phyloP scores from a whole-genome alignment of 2,329 filamentous ascomycete genomes.

The Nemania bipapillata region DNA sequence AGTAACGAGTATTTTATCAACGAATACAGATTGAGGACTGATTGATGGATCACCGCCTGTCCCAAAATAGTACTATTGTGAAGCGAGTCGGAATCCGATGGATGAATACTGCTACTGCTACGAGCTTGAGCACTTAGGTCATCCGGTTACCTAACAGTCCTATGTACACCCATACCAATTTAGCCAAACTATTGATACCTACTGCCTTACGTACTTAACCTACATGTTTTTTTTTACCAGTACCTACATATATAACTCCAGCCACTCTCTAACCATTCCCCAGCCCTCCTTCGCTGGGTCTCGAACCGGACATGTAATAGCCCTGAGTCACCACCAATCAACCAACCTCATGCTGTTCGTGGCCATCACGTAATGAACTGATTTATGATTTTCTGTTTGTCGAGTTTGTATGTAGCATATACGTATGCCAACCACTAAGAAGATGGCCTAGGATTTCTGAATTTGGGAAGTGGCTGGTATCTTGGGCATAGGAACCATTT shows the following conservation, averaged over 20 bases:
- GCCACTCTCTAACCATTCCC: constrained; percentile 12
- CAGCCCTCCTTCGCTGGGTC: not conserved
- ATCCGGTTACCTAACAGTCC: too few relatives aligned
- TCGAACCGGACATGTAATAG: constrained; percentile 7
- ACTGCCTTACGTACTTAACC: not conserved
- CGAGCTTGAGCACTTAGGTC: too few relatives aligned
- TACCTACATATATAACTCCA: not conserved
- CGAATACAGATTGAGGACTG: not conserved
- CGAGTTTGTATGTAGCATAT: not conserved
- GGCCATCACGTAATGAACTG: not conserved
- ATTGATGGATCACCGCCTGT: constrained; percentile 12
- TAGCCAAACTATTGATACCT: too few relatives aligned
- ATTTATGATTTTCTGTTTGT: not conserved
- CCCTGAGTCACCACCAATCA: constrained; percentile 6
- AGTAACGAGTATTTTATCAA: not conserved
- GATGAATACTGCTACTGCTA: not conserved
- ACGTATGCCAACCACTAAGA: constrained; percentile 1
- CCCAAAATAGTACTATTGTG: constrained; percentile 29
- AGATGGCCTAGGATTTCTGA: not conserved
- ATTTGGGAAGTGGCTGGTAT: constrained; percentile 13
- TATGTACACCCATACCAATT: too few relatives aligned
- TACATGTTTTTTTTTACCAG: not conserved
- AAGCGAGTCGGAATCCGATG: constrained; percentile 18
- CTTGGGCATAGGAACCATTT: constrained; percentile 18
- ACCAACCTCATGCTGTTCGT: not conserved